Conservation (phyloP, 2,329 filamentous ascomycete genomes). For the Cytospora piceicola region DNA sequence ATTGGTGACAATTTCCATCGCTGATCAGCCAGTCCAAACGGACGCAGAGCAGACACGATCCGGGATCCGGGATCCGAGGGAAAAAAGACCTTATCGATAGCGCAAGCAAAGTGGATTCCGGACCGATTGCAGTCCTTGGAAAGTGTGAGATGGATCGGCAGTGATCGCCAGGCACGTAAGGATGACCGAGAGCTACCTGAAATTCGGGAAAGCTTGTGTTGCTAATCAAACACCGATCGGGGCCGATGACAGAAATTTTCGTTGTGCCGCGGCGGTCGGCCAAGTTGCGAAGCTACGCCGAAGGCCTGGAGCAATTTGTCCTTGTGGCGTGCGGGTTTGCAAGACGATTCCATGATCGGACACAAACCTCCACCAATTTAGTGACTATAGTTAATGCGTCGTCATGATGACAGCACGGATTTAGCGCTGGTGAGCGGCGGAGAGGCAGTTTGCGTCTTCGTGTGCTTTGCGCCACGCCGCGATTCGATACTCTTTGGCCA, state of each 20-base stretch:
- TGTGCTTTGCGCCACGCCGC: neutral
- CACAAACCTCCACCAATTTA: neutral
- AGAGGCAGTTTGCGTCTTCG: neutral
- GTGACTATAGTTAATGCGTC: constrained; percentile 8
- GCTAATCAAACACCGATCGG: constrained; percentile 19
- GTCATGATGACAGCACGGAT: constrained; percentile 8
- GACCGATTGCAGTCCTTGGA: constrained; percentile 17
- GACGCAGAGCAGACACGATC: constrained; percentile 2
- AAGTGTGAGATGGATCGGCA: constrained; percentile 14
- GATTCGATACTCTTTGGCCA: neutral
- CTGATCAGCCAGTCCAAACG: neutral
- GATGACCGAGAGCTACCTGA: constrained; percentile 10
- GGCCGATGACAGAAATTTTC: constrained; percentile 2
- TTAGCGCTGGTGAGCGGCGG: constrained; percentile 1
- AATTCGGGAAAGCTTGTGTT: constrained; percentile 19
- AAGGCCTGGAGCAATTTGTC: constrained; percentile 5
- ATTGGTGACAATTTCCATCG: neutral
- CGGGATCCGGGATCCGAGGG: constrained; percentile 2
- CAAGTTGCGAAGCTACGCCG: constrained; percentile 2
- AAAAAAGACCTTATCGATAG: constrained; percentile 26
- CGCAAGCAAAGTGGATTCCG: constrained; percentile 7
- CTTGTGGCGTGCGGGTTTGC: neutral
- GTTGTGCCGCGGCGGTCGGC: constrained; percentile 1
- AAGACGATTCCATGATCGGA: neutral
- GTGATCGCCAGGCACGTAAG: constrained; percentile 27